These are phyloP conservation scores for Calonectria henricotiae DNA, from an alignment of 2,329 filamentous ascomycete species.

Conservation along the genomic window DNA sequence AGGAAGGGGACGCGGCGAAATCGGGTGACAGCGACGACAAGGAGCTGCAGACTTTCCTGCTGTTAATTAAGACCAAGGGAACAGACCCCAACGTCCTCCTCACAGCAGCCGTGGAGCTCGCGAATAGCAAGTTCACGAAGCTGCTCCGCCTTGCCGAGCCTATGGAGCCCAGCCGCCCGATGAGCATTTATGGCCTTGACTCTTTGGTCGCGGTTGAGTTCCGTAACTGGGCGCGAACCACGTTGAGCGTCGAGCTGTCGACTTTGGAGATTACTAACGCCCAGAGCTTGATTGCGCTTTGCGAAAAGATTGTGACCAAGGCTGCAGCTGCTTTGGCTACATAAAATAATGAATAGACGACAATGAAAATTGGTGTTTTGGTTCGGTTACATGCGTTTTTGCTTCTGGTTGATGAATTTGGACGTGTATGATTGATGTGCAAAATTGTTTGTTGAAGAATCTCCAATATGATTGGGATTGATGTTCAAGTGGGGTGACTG, in stretches of 20 bases:
- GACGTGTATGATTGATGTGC: neutral
- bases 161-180: slow-evolving; percentile 49
- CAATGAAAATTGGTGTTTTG: neutral
- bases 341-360: neutral
- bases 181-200: slow-evolving; percentile 53
- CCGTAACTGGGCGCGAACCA: slow-evolving; percentile 49
- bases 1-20: slow-evolving; percentile 26
- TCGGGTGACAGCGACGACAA: slow-evolving; percentile 29
- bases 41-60: slow-evolving; percentile 39
- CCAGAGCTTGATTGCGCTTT: slow-evolving; percentile 46
- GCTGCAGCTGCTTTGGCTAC: slow-evolving; percentile 19
- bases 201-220: slow-evolving; percentile 55
- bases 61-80: slow-evolving; percentile 33
- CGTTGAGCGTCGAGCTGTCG: slow-evolving; percentile 50
- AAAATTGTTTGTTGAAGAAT: neutral
- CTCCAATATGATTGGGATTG: neutral
- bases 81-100: slow-evolving; percentile 38
- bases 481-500: neutral
- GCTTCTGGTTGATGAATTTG: too few species aligned
- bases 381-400: neutral
- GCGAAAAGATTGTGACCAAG: slow-evolving; percentile 50
- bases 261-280: slow-evolving; percentile 54
- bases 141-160: slow-evolving; percentile 48
- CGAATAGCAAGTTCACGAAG: slow-evolving; percentile 48
- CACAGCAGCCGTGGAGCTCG: slow-evolving; percentile 43